A percentile compares a stretch with the other conserved stretches of the same genome.
Conservation (phyloP, 1,139 yeast species). For the Protomyces inundatus region DNA sequence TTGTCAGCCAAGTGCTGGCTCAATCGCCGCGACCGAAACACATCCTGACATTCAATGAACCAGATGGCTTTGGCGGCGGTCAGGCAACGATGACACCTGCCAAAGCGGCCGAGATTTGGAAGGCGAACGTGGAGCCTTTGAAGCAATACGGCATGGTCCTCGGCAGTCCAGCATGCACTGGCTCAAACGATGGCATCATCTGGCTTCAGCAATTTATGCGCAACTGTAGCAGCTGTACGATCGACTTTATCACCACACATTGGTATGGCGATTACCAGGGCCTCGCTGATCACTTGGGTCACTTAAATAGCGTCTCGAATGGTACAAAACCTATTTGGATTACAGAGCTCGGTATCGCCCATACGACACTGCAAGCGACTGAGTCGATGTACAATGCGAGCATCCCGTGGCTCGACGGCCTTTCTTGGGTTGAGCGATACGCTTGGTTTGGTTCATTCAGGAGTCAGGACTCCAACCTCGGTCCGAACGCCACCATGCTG, state of each 20-base stretch:
- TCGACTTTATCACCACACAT: conserved; percentile 4
- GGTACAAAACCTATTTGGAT: conserved; percentile 1
- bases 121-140: background rate
- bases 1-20: background rate
- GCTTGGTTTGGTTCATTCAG: conserved; percentile 11
- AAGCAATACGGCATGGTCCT: background rate
- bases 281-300: conserved; percentile 1
- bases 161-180: conserved; percentile 7
- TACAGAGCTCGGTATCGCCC: conserved; percentile 7
- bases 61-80: conserved; percentile 4
- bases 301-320: background rate
- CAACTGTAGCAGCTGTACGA: conserved; percentile 1
- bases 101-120: conserved; percentile 8
- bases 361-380: background rate
- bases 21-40: background rate
- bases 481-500: conserved; percentile 5
- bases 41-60: conserved; percentile 10
- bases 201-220: conserved; percentile 12
- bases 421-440: conserved; percentile 1
- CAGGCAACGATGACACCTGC: conserved; percentile 1
- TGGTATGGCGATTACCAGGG: conserved; percentile 7
- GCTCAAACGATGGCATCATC: background rate
- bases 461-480: background rate
- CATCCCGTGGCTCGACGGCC: background rate
- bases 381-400: background rate